phyloP scores from a whole-genome alignment of 139 green algal species.

The Tetraselmis chui region DNA sequence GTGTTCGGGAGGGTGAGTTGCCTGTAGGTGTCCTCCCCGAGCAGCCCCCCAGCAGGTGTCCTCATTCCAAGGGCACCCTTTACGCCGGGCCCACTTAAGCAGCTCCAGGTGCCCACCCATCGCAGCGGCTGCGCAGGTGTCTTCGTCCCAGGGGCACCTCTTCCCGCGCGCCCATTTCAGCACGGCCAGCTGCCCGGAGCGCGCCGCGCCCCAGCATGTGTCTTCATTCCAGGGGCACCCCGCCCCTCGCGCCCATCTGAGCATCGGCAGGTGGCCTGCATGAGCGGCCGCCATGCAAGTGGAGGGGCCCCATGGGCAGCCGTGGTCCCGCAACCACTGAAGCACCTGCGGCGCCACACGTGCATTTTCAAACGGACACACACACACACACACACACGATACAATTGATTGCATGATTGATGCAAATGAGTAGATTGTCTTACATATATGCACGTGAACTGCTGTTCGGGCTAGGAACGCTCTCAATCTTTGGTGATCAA shows the following conservation, averaged over 20 bases:
- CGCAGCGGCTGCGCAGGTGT: neutral
- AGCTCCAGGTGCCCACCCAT: neutral
- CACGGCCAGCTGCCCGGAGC: neutral
- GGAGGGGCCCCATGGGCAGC: neutral
- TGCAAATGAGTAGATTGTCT: no score
- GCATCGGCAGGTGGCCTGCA: neutral
- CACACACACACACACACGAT: no score
- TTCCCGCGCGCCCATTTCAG: neutral
- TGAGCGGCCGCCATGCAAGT: neutral
- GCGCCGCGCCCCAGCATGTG: neutral
- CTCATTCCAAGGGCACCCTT: neutral
- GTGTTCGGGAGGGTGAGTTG: no score
- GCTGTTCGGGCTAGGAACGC: no score
- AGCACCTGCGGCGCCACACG: no score
- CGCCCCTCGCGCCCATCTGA: neutral
- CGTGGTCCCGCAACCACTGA: neutral
- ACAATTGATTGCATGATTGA: no score
- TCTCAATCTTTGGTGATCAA: no score
- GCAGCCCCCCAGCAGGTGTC: neutral
- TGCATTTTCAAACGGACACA: no score
- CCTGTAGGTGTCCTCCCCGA: conserved; percentile 1
- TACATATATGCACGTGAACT: no score
- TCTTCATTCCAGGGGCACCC: neutral
- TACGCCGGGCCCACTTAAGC: neutral
- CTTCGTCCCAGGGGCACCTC: neutral